Conservation (phyloP, 2,329 filamentous ascomycete genomes). For the Arthrobotrys musiformis region DNA sequence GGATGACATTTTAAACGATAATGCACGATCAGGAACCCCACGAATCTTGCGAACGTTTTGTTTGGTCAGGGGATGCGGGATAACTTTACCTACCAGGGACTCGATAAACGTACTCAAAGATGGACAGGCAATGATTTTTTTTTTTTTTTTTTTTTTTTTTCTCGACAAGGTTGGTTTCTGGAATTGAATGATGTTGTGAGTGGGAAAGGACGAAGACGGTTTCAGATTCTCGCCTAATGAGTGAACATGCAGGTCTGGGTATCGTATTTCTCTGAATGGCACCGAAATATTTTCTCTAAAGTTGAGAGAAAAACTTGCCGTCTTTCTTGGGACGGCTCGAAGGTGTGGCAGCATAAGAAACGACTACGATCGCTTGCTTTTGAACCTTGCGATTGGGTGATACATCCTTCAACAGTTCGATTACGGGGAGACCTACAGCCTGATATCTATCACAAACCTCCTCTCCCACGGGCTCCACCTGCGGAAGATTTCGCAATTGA, state of each 20-base stretch:
- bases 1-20: conserved; percentile 46
- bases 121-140: conserved; percentile 2
- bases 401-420: conserved; percentile 24
- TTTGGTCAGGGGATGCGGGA: conserved; percentile 44
- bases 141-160: not conserved
- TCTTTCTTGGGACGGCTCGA: conserved; percentile 37
- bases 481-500: conserved; percentile 53
- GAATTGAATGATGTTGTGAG: conserved; percentile 31
- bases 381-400: conserved; percentile 26
- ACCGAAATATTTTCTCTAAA: conserved; percentile 41
- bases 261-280: conserved; percentile 36
- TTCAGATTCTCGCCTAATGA: conserved; percentile 53
- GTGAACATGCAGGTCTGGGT: conserved; percentile 36
- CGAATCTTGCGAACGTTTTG: conserved; percentile 31
- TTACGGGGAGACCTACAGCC: conserved; percentile 49
- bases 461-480: conserved; percentile 29
- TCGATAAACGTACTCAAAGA: conserved; percentile 18
- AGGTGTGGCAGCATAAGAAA: conserved; percentile 52
- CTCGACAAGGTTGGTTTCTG: conserved; percentile 46
- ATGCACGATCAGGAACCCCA: conserved; percentile 44
- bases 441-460: conserved; percentile 32
- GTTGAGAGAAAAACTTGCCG: conserved; percentile 33
- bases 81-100: conserved; percentile 1
- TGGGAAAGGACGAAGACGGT: conserved; percentile 39
- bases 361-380: conserved; percentile 3